Conservation (phyloP, 345 rosid species). For the Citrus cavaleriei region DNA sequence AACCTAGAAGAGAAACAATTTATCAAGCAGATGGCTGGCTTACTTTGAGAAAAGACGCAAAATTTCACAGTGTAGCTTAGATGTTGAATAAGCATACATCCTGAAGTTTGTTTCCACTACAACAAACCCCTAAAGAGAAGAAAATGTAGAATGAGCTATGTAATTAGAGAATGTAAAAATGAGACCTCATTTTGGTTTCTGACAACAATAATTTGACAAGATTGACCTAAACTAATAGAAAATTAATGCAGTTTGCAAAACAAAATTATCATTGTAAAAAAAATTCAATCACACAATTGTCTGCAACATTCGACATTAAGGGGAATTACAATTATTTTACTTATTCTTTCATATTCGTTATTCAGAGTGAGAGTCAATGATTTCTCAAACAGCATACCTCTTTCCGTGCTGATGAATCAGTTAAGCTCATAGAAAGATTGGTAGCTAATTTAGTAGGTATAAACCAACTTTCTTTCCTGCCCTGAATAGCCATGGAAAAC, state of each 20-base stretch:
- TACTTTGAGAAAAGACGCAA: slow-evolving; percentile 92
- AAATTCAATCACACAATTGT: background rate
- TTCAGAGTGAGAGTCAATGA: background rate
- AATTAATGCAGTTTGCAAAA: background rate
- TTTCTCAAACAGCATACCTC: slow-evolving; percentile 43
- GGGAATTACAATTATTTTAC: background rate
- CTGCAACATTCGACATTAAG: background rate
- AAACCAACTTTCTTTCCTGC: slow-evolving; percentile 94
- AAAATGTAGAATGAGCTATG: slow-evolving; percentile 9
- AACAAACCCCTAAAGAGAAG: slow-evolving; percentile 66
- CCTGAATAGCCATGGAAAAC: slow-evolving; percentile 40
- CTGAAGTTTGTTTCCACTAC: slow-evolving; percentile 95
- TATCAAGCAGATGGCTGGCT: background rate
- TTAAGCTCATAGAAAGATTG: slow-evolving; percentile 81
- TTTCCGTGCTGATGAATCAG: slow-evolving; percentile 83
- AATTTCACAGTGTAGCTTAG: slow-evolving; percentile 90
- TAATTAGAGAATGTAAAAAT: background rate
- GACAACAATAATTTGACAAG: background rate
- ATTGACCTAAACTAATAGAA: background rate
- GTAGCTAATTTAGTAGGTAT: slow-evolving; percentile 91
- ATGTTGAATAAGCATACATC: slow-evolving; percentile 85
- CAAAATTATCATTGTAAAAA: background rate
- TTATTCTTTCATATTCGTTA: background rate
- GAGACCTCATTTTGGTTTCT: background rate
- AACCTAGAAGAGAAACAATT: background rate